phyloP scores from a whole-genome alignment of 805 yeast species.

The Kockiozyma suomiensis region DNA sequence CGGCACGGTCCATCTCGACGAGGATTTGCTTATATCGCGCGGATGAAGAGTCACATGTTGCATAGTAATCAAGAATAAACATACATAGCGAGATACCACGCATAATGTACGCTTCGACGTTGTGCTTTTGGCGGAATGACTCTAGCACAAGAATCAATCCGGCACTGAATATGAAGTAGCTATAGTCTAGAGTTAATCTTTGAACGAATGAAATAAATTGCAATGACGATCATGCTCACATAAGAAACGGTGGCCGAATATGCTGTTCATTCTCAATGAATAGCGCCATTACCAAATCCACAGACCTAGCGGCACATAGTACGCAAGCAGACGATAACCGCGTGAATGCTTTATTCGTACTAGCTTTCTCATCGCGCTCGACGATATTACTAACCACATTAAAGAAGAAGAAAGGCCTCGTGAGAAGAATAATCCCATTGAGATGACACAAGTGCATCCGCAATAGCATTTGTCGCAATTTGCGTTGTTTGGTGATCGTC shows the following conservation, averaged over 20 bases:
- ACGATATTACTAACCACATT: conserved; percentile 13
- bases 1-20: conserved; percentile 30
- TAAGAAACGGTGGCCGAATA: conserved; percentile 24
- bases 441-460: conserved; percentile 34
- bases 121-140: conserved; percentile 22
- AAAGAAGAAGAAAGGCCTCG: conserved; percentile 33
- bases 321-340: conserved; percentile 31
- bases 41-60: conserved; percentile 32
- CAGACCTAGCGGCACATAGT: conserved; percentile 31
- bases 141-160: conserved; percentile 25
- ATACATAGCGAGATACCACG: conserved; percentile 31
- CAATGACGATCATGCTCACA: background rate
- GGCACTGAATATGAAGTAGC: conserved; percentile 28
- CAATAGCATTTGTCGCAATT: conserved; percentile 20
- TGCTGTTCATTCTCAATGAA: conserved; percentile 31
- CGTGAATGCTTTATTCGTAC: conserved; percentile 12
- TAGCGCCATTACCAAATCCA: conserved; percentile 29
- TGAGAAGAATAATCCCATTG: conserved; percentile 33
- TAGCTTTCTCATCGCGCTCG: background rate
- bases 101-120: conserved; percentile 29
- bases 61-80: conserved; percentile 28
- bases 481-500: background rate
- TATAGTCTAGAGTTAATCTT: background rate
- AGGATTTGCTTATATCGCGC: conserved; percentile 27
- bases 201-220: background rate